Conservation (phyloP, 441 rosid genomes). For the Mallotus repandus region DNA sequence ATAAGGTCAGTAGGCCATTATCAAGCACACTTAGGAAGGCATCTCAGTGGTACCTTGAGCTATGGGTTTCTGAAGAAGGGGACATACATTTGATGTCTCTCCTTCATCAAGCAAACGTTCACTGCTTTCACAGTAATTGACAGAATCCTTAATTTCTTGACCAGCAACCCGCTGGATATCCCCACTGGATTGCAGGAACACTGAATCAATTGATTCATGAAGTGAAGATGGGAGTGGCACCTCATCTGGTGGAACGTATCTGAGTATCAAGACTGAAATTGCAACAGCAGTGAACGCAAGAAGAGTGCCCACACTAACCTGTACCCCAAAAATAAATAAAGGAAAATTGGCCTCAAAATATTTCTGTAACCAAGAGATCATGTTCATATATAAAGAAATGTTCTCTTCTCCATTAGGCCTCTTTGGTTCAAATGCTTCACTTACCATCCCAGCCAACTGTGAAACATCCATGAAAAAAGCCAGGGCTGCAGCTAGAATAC, state of each 20-base stretch:
- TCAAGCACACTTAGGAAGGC: neutral
- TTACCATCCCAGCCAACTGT: slow-evolving; percentile 83
- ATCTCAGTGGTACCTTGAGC: slow-evolving; percentile 37
- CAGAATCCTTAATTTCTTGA: slow-evolving; percentile 20
- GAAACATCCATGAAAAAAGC: slow-evolving; percentile 88
- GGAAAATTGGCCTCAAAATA: neutral
- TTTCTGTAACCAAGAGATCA: neutral
- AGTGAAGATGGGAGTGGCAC: slow-evolving; percentile 62
- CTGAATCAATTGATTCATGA: slow-evolving; percentile 40
- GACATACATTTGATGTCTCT: slow-evolving; percentile 33
- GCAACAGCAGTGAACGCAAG: slow-evolving; percentile 87
- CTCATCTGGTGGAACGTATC: slow-evolving; percentile 80
- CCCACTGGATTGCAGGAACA: slow-evolving; percentile 23
- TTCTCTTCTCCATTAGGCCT: neutral
- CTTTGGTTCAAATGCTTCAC: slow-evolving; percentile 17
- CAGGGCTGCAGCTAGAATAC: slow-evolving; percentile 61
- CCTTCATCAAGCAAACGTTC: slow-evolving; percentile 26
- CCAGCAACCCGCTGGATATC: slow-evolving; percentile 21
- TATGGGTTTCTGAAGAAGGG: slow-evolving; percentile 43
- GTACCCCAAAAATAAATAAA: slow-evolving; percentile 20
- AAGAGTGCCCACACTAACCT: slow-evolving; percentile 92
- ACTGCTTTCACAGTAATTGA: slow-evolving; percentile 29
- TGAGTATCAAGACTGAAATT: slow-evolving; percentile 66
- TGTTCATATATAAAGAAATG: neutral
- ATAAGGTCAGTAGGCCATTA: neutral